A percentile compares a stretch with the other conserved stretches of the same genome.
phyloP scores from a whole-genome alignment of 176 grass and related monocot genomes.

The Lolium rigidum region DNA sequence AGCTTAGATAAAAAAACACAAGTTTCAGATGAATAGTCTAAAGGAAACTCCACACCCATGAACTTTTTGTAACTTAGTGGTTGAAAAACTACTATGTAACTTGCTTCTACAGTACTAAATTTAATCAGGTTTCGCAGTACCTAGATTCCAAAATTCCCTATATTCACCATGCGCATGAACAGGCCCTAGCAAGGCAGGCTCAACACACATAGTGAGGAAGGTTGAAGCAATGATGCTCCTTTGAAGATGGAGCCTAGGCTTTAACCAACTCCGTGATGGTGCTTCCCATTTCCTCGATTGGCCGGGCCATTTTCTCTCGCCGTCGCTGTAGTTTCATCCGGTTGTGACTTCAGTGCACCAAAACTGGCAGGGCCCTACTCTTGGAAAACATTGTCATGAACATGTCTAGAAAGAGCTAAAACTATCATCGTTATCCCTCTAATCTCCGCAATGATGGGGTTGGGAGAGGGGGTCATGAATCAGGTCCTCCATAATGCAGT shows the following conservation, averaged over 20 bases:
- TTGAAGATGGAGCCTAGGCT: slow-evolving; percentile 47
- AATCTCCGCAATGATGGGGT: slow-evolving; percentile 46
- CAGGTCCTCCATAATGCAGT: slow-evolving; percentile 49
- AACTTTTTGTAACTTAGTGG: too few species aligned
- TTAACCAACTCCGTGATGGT: slow-evolving; percentile 52
- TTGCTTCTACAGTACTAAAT: too few species aligned
- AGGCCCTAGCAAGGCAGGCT: too few species aligned
- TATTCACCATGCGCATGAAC: too few species aligned
- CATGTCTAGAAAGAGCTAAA: slow-evolving; percentile 35
- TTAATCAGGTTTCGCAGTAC: too few species aligned
- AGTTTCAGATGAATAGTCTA: not conserved
- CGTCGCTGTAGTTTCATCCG: slow-evolving; percentile 32
- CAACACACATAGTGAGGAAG: not conserved
- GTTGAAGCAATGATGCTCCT: slow-evolving; percentile 50
- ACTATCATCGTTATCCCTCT: slow-evolving; percentile 5
- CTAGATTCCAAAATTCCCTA: too few species aligned
- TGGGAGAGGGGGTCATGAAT: slow-evolving; percentile 29
- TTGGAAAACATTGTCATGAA: slow-evolving; percentile 45
- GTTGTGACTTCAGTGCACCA: slow-evolving; percentile 55
- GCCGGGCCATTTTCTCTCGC: not conserved
- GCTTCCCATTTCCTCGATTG: slow-evolving; percentile 37
- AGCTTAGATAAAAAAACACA: slow-evolving; percentile 31
- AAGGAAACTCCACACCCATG: too few species aligned
- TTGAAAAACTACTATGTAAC: not conserved
- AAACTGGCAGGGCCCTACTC: slow-evolving; percentile 32